Evolutionary conservation across 2,329 filamentous ascomycete species (phyloP), one percentile per base, ranked within the genome.

Genomic region (Neonectria ditissima): DNA sequence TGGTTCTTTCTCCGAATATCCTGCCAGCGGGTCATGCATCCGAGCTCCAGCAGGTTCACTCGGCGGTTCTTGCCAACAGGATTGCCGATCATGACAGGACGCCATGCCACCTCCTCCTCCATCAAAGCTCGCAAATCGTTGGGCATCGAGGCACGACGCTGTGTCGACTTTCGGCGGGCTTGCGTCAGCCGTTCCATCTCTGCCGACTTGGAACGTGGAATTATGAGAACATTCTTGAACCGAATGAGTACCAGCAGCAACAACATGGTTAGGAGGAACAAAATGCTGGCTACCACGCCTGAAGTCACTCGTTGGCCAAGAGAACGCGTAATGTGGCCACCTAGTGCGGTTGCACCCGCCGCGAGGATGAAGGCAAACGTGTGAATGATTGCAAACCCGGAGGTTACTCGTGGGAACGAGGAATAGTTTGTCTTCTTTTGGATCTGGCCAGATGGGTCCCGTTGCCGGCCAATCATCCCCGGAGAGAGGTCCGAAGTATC

Each of bases 401-500:
- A 90, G 18, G 85, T 88, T 9, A 94, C 88, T 41, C 92, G 86
- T 7, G 92, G 92, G 67, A 92, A 93, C 1, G 88, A 90, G 0
- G 91, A 92, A 79, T 92, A 94, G 73, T 92, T 92, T 11, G 88
- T 93, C 48, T 81, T 80, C 45, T 83, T 84, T 16, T 78, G 76
- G 10, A 73, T 72, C 55, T 77, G 78, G 13, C 75, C 74, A 5
- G 79, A 79, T 4, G 73, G 71, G n/a, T 80, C 80, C 28, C 78
- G 80, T n/a, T 82, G 82, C 16, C 82, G 82, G 30, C 86, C 86
- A 7, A 85, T 91, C 82, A 91, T 90, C 11, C 90, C 89, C 2
- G 90, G 88, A 69, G 92, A 91, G 4, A 94, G 82, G 75, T 94
- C 92, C 43, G 90, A 92, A n/a, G 89, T 92, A 75, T 94, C 92